Conservation (phyloP, 2,329 filamentous ascomycete genomes). For the Penicillium sp. region DNA sequence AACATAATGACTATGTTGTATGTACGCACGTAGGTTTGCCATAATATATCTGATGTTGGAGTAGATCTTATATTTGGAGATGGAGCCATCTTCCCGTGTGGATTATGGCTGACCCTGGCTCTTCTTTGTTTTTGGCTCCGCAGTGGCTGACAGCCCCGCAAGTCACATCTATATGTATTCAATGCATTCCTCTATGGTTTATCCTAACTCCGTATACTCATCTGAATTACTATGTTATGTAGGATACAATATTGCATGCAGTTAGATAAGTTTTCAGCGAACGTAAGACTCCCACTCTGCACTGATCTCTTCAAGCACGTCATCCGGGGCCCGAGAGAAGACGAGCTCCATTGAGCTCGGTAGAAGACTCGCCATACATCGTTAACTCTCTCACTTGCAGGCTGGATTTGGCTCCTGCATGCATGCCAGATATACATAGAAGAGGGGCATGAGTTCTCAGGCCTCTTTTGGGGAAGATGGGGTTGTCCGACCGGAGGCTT, state of each 20-base stretch:
- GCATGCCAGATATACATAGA: constrained; percentile 3
- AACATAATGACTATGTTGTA: too few relatives aligned
- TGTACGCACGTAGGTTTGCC: not conserved
- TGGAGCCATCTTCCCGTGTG: constrained; percentile 4
- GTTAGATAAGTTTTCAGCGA: not conserved
- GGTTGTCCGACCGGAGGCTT: not conserved
- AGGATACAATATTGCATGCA: not conserved
- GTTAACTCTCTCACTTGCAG: not conserved
- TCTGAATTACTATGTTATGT: not conserved
- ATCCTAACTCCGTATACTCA: too few relatives aligned
- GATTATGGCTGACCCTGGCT: constrained; percentile 7
- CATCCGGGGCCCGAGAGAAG: constrained; percentile 5
- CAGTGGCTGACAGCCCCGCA: constrained; percentile 11
- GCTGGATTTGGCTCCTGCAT: not conserved
- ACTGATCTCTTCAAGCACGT: constrained; percentile 16
- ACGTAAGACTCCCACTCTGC: not conserved
- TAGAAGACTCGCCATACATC: constrained; percentile 14
- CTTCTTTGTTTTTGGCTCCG: constrained; percentile 8
- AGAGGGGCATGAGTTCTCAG: not conserved
- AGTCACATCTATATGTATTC: constrained; percentile 2
- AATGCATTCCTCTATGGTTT: not conserved
- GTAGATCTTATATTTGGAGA: constrained; percentile 5
- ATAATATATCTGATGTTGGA: not conserved
- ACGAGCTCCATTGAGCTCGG: not conserved
- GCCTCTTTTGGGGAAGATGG: not conserved